Percentiles rank a stretch among this genome's conserved stretches.
Evolutionary conservation across 2,329 filamentous ascomycete species (phyloP).

Genomic region (Cladosporium sp.): DNA sequence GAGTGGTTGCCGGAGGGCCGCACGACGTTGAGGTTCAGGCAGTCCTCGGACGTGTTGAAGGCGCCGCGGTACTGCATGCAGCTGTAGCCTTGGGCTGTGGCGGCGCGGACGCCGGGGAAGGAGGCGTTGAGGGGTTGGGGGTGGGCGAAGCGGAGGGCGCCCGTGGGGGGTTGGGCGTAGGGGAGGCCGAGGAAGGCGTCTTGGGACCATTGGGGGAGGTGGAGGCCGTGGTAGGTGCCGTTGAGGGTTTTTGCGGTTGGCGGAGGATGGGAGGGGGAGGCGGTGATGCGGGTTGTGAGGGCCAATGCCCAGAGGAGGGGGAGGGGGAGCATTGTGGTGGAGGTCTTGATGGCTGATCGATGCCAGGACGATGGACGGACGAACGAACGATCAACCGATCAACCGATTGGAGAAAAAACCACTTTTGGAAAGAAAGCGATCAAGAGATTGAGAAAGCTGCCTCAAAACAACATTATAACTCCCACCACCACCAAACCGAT

Average conservation of each 20-base stretch:
- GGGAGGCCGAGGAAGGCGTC: slow-evolving; percentile 36
- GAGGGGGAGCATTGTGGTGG: too few species aligned
- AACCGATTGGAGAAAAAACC: too few species aligned
- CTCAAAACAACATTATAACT: too few species aligned
- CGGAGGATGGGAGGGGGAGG: not conserved
- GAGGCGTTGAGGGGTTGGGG: slow-evolving; percentile 20
- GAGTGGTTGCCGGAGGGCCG: slow-evolving; percentile 28
- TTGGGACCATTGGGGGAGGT: slow-evolving; percentile 7
- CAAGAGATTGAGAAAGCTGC: too few species aligned
- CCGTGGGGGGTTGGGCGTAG: slow-evolving; percentile 22
- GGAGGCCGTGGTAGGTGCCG: slow-evolving; percentile 10
- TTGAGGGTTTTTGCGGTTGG: not conserved
- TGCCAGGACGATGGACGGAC: too few species aligned
- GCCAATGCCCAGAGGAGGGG: too few species aligned
- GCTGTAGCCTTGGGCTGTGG: slow-evolving; percentile 30
- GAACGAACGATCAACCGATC: too few species aligned
- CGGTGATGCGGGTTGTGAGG: not conserved
- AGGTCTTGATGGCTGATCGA: too few species aligned
- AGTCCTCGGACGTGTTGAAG: slow-evolving; percentile 41
- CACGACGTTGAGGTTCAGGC: slow-evolving; percentile 48
- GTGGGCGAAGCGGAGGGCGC: slow-evolving; percentile 17
- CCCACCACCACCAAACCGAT: too few species aligned
- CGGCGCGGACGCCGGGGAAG: slow-evolving; percentile 32
- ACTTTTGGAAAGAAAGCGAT: too few species aligned
- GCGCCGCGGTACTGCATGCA: slow-evolving; percentile 4